These are phyloP conservation scores for Chionographis japonica DNA, from an alignment of 106 monocot genomes.

Conservation along the genomic window DNA sequence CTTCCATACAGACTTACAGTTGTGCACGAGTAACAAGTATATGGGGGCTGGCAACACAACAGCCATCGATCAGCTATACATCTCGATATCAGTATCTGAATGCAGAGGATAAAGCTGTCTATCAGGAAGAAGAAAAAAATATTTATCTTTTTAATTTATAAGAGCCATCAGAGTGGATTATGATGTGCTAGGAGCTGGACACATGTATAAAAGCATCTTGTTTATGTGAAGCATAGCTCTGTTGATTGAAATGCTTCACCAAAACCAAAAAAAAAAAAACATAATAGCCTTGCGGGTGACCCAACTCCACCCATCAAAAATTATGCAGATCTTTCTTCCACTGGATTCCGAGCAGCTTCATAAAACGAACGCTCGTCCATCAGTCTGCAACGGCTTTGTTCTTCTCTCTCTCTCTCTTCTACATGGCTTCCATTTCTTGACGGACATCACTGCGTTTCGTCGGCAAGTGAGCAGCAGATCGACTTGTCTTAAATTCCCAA, in stretches of 20 bases:
- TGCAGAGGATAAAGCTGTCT: no score
- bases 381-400: conserved; percentile 5
- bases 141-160: no score
- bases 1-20: no score
- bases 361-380: not conserved
- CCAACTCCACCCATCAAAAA: conserved; percentile 24
- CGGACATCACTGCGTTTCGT: not conserved
- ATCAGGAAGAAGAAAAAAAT: no score
- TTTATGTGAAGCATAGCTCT: conserved; percentile 9
- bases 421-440: conserved; percentile 2
- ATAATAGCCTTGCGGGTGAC: conserved; percentile 14
- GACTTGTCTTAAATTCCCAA: conserved; percentile 1
- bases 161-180: no score
- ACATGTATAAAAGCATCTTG: no score
- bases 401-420: not conserved
- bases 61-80: no score
- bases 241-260: conserved; percentile 6
- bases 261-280: conserved; percentile 2
- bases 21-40: no score
- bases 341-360: no score
- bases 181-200: no score
- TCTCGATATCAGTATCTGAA: no score
- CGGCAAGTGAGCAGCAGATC: not conserved
- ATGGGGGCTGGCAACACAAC: no score
- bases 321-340: conserved; percentile 1